Evolutionary conservation across 2,329 filamentous ascomycete genomes (phyloP), one percentile per base, ranked within the genome.

Genomic region (Pseudogymnoascus sp.): DNA sequence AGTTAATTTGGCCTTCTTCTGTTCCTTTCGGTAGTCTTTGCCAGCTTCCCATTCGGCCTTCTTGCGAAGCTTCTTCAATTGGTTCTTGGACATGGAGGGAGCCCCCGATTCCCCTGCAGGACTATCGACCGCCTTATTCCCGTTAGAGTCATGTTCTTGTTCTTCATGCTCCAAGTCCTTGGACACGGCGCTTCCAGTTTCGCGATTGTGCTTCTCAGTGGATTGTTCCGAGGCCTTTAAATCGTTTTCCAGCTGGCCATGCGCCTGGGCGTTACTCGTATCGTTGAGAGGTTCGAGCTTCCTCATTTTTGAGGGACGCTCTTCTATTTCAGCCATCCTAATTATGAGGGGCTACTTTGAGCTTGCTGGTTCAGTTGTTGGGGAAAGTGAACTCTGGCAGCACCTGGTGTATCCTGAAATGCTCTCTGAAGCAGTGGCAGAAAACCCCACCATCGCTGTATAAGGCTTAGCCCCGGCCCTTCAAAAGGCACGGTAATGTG

Each of bases 41-140:
- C 82, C 83, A 6, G 86, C 85, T 68, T 96, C 91, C 88, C 90
- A 96, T 71, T 84, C 79, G 70, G 89, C 81, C 65, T 85, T 81
- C 61, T 85, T 86, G 63, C 82, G 85, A 59, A 91, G 78, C 70
- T 91, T 93, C 75, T 96, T 96, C 63, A 88, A 77, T 67, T 93
- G 88, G 69, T 87, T 95, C 70, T 97, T 97, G 16, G 93, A 96
- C 59, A 97, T 37, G 14, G 47, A 54, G n/a, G 28, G 28, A 20
- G 28, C n/a, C 9, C n/a, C 47, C 9, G 16, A 54, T 6, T 54
- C 47, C 2, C 47, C 28, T 3, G 16, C n/a, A 35, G n/a, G n/a
- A 54, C n/a, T 28, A 33, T 6, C n/a, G 28, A 14, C 47, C 7
- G 47, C 18, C 8, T 8, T 8, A 20, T 33, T 20, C 20, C 18